Conservation (phyloP, 768 basidiomycete genomes). For the Melanogaster broomeanus region DNA sequence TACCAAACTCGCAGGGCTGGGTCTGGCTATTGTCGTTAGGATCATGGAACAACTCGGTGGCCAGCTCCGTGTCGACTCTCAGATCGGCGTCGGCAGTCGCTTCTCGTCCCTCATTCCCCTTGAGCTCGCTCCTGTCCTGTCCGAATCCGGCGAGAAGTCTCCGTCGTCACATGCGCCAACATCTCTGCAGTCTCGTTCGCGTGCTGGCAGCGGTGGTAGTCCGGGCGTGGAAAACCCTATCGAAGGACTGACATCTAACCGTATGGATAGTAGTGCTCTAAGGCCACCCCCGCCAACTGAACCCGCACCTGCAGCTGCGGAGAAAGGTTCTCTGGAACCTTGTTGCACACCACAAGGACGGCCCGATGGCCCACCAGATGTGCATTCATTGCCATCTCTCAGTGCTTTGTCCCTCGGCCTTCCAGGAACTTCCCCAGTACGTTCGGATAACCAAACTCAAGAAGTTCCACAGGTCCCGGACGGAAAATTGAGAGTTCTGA, state of each 20-base stretch:
- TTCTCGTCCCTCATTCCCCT: constrained; percentile 77
- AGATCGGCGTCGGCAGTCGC: constrained; percentile 61
- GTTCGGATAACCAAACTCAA: neutral
- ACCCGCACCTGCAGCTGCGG: neutral
- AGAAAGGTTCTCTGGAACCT: neutral
- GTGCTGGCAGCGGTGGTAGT: constrained; percentile 7
- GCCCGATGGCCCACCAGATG: neutral
- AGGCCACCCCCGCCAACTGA: neutral
- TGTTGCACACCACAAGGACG: neutral
- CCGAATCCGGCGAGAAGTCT: neutral
- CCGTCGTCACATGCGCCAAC: neutral
- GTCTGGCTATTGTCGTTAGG: constrained; percentile 77
- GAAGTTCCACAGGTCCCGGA: neutral
- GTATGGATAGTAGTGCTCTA: constrained; percentile 25
- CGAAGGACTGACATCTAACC: constrained; percentile 45
- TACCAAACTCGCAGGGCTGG: constrained; percentile 49
- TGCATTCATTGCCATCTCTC: neutral
- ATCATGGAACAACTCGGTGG: constrained; percentile 81
- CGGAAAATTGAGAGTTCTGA: constrained; percentile 30
- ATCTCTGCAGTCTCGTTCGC: neutral
- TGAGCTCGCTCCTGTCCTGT: constrained; percentile 36
- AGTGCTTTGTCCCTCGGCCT: neutral
- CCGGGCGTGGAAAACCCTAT: constrained; percentile 49
- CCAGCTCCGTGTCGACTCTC: constrained; percentile 76
- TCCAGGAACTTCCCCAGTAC: neutral